These are phyloP conservation scores for Paraphysoderma sedebokerense DNA, from an alignment of 371 early-diverging fungal genomes.

Conservation along the genomic window DNA sequence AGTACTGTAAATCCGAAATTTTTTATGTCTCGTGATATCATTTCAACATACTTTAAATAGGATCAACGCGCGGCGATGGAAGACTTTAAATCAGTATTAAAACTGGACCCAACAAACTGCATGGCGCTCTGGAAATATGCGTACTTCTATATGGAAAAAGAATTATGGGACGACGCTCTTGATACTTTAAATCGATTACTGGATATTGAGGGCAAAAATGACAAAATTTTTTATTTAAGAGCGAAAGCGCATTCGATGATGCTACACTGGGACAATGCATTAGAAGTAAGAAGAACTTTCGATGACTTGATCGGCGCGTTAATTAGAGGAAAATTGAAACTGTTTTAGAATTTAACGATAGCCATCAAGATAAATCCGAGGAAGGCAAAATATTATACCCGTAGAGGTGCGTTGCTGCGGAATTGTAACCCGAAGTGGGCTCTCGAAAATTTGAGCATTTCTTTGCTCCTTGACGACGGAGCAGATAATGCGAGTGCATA, in stretches of 20 bases:
- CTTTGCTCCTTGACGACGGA: constrained; percentile 21
- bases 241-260: constrained; percentile 19
- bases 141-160: not conserved
- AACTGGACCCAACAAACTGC: not conserved
- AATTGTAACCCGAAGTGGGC: constrained; percentile 17
- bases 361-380: constrained; percentile 22
- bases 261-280: constrained; percentile 19
- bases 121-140: not conserved
- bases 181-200: not conserved
- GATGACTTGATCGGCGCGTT: not conserved
- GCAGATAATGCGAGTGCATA: constrained; percentile 15
- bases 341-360: constrained; percentile 14
- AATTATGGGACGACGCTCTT: not conserved
- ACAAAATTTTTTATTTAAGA: constrained; percentile 12
- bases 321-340: not conserved
- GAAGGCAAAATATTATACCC: constrained; percentile 15
- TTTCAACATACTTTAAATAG: no score
- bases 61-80: no score
- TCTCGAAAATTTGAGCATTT: constrained; percentile 23
- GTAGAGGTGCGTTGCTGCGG: constrained; percentile 21
- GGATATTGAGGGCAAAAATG: constrained; percentile 10
- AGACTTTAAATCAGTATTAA: not conserved
- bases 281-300: constrained; percentile 3
- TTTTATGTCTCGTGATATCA: no score
- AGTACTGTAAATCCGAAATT: not conserved